These are phyloP conservation scores for Pythium angustatum DNA, from an alignment of 352 stramenopile species.

Conservation along the genomic window DNA sequence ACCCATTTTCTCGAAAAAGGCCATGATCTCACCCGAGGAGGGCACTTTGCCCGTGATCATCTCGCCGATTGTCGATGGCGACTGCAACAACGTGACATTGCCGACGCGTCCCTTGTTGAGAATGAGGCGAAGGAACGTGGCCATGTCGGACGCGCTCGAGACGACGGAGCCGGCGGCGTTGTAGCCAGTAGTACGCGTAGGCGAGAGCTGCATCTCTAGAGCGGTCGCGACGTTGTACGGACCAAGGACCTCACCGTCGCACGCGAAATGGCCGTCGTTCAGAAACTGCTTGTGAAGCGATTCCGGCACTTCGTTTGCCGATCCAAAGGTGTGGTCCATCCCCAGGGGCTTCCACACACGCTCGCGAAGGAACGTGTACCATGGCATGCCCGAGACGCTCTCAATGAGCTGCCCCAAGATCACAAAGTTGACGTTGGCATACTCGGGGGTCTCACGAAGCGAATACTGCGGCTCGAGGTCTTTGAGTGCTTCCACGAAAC, in stretches of 20 bases:
- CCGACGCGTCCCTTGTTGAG: conserved; percentile 67
- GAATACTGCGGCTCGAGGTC: conserved; percentile 44
- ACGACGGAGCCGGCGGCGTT: conserved; percentile 47
- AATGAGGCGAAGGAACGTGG: conserved; percentile 53
- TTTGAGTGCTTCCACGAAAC: conserved; percentile 36
- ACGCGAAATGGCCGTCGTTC: conserved; percentile 50
- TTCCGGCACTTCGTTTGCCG: conserved; percentile 16
- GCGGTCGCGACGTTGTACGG: conserved; percentile 45
- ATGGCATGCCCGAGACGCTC: conserved; percentile 43
- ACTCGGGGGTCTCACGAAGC: conserved; percentile 53
- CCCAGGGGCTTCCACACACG: conserved; percentile 55
- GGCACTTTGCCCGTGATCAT: conserved; percentile 63
- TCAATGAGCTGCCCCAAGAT: conserved; percentile 64
- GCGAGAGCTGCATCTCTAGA: conserved; percentile 37
- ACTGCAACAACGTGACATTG: conserved; percentile 46
- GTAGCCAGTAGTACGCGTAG: conserved; percentile 25
- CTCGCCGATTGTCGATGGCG: conserved; percentile 41
- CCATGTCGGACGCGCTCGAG: conserved; percentile 56
- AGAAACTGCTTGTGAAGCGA: conserved; percentile 8
- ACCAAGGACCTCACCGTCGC: conserved; percentile 41
- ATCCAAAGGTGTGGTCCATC: conserved; percentile 59
- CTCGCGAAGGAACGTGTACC: conserved; percentile 51
- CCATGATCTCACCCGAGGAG: conserved; percentile 35
- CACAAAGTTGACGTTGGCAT: conserved; percentile 64
- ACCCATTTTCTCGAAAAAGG: conserved; percentile 42